Evolutionary conservation across 441 rosid genomes (phyloP).

Genomic region (Aleurites moluccanus): DNA sequence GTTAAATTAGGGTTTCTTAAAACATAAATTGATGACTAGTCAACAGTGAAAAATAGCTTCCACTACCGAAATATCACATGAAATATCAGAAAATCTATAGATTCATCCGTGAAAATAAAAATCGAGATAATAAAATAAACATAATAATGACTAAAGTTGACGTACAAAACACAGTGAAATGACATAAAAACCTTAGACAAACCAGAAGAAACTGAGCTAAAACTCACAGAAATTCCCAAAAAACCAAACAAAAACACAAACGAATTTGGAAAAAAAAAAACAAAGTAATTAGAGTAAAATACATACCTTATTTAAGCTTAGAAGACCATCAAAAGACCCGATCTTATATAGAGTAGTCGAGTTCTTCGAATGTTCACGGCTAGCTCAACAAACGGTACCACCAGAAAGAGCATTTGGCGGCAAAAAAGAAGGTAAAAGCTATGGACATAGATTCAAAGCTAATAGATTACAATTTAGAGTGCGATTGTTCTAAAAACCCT

Average conservation of each 20-base stretch:
- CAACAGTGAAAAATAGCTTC: slow-evolving; percentile 35
- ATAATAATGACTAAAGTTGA: slow-evolving; percentile 30
- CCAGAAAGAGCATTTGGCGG: slow-evolving; percentile 36
- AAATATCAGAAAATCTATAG: slow-evolving; percentile 37
- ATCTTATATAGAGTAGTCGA: slow-evolving; percentile 29
- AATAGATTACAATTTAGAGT: slow-evolving; percentile 48
- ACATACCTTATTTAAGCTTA: slow-evolving; percentile 40
- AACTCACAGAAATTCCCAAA: slow-evolving; percentile 22
- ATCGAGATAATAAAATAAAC: slow-evolving; percentile 35
- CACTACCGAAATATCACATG: slow-evolving; percentile 30
- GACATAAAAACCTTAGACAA: slow-evolving; percentile 42
- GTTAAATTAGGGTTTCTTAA: slow-evolving; percentile 46
- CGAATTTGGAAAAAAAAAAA: not conserved
- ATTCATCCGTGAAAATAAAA: slow-evolving; percentile 38
- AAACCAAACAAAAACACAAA: slow-evolving; percentile 22
- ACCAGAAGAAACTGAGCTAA: slow-evolving; percentile 37
- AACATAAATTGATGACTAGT: slow-evolving; percentile 33
- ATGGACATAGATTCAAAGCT: slow-evolving; percentile 38
- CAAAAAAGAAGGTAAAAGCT: slow-evolving; percentile 23
- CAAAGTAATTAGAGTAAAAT: slow-evolving; percentile 31
- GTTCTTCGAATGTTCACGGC: slow-evolving; percentile 52
- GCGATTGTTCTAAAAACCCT: slow-evolving; percentile 75
- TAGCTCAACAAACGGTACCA: slow-evolving; percentile 31
- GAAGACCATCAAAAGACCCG: slow-evolving; percentile 19
- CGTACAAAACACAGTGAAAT: slow-evolving; percentile 63